Conservation (phyloP, 2,329 filamentous ascomycete genomes). For the Colletotrichum falcatum region DNA sequence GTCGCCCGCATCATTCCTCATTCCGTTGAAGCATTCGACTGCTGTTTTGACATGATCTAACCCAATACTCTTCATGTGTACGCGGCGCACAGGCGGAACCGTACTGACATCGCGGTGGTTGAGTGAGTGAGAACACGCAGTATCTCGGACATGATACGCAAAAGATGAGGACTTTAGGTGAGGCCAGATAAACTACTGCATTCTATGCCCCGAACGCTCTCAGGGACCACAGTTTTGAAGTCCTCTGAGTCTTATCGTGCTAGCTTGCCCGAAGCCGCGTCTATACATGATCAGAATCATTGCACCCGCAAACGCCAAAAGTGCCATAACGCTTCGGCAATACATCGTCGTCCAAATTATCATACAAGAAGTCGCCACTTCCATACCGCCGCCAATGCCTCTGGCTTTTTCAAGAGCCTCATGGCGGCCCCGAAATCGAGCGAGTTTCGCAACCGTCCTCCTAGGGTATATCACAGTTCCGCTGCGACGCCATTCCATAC, state of each 20-base stretch:
- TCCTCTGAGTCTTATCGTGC: slow-evolving; percentile 3
- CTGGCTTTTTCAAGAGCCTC: slow-evolving; percentile 12
- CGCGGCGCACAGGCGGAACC: neutral
- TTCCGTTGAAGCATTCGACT: neutral
- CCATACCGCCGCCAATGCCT: slow-evolving; percentile 16
- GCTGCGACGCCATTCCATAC: slow-evolving; percentile 9
- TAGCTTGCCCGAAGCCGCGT: slow-evolving; percentile 27
- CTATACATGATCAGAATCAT: slow-evolving; percentile 38
- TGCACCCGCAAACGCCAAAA: slow-evolving; percentile 36
- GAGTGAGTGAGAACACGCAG: neutral
- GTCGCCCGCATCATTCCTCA: neutral
- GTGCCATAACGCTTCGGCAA: slow-evolving; percentile 37
- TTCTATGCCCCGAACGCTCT: slow-evolving; percentile 28
- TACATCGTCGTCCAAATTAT: slow-evolving; percentile 40
- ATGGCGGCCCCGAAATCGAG: neutral
- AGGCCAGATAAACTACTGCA: slow-evolving; percentile 26
- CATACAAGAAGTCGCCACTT: slow-evolving; percentile 39
- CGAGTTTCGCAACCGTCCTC: slow-evolving; percentile 6
- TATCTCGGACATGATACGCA: neutral
- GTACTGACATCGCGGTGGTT: neutral
- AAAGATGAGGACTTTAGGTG: neutral
- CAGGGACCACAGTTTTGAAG: slow-evolving; percentile 4
- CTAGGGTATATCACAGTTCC: slow-evolving; percentile 9
- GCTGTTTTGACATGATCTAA: neutral
- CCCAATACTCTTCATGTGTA: neutral